Percentiles rank a stretch among this genome's conserved stretches.
Conservation (phyloP, 2,329 filamentous ascomycete genomes). For the Fusarium subglutinans region DNA sequence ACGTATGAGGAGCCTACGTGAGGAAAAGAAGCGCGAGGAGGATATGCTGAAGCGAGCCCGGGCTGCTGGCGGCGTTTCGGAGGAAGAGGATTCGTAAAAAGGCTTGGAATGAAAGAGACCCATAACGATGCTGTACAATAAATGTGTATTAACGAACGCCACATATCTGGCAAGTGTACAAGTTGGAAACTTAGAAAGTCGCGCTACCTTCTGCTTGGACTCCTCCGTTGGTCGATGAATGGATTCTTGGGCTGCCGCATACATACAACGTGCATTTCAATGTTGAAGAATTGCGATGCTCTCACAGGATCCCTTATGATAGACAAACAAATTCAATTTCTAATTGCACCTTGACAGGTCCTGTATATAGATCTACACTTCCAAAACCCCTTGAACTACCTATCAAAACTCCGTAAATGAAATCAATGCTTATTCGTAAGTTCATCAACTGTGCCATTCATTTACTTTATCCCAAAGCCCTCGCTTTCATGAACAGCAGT, state of each 20-base stretch:
- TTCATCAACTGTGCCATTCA: constrained; percentile 37
- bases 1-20: constrained; percentile 60
- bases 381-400: background rate
- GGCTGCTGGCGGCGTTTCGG: constrained; percentile 50
- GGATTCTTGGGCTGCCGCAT: background rate
- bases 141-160: constrained; percentile 41
- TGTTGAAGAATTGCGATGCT: background rate
- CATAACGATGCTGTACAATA: constrained; percentile 43
- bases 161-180: constrained; percentile 41
- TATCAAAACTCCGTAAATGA: constrained; percentile 33
- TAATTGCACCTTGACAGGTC: background rate
- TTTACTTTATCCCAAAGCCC: constrained; percentile 86
- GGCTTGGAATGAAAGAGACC: background rate
- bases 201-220: constrained; percentile 1
- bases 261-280: background rate
- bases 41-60: constrained; percentile 56
- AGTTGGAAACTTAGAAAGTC: constrained; percentile 37
- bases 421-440: constrained; percentile 27
- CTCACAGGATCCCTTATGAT: background rate
- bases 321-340: background rate
- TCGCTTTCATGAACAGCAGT: constrained; percentile 88
- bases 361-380: constrained; percentile 21
- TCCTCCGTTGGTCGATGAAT: background rate
- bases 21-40: constrained; percentile 70
- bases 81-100: constrained; percentile 45